A percentile compares a stretch with the other conserved stretches of the same genome.
phyloP scores from a whole-genome alignment of 164 flowering plant genomes.

The Tetrastigma voinierianum region DNA sequence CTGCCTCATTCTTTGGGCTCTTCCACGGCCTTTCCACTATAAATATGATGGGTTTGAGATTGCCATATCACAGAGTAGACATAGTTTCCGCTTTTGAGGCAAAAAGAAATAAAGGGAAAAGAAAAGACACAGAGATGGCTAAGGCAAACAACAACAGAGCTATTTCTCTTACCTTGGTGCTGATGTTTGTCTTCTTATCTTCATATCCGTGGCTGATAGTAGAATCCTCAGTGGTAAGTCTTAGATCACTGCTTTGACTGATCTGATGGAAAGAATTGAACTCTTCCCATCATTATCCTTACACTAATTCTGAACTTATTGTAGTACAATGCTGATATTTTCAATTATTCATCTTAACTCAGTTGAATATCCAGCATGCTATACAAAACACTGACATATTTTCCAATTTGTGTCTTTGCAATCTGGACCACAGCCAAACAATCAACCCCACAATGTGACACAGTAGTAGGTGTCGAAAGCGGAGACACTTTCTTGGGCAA shows the following conservation, averaged over 20 bases:
- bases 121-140: not conserved
- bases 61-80: no score
- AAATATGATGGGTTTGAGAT: no score
- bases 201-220: conserved; percentile 20
- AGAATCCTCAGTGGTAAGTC: conserved; percentile 10
- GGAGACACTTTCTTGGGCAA: conserved; percentile 38
- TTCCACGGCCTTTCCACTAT: no score
- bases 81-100: no score
- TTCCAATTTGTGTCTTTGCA: not conserved
- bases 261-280: no score
- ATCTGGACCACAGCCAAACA: not conserved
- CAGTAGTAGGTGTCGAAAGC: conserved; percentile 22
- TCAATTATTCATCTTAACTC: no score
- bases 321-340: no score
- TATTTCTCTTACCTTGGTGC: conserved; percentile 7
- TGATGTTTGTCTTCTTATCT: conserved; percentile 22
- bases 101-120: no score
- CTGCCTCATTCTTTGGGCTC: no score
- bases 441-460: conserved; percentile 2
- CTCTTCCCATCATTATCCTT: no score
- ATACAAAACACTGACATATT: no score
- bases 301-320: no score
- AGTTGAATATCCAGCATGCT: not conserved
- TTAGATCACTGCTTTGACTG: not conserved
- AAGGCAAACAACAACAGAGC: not conserved